phyloP scores from a whole-genome alignment of 345 rosid genomes.

The Conringia planisiliqua region DNA sequence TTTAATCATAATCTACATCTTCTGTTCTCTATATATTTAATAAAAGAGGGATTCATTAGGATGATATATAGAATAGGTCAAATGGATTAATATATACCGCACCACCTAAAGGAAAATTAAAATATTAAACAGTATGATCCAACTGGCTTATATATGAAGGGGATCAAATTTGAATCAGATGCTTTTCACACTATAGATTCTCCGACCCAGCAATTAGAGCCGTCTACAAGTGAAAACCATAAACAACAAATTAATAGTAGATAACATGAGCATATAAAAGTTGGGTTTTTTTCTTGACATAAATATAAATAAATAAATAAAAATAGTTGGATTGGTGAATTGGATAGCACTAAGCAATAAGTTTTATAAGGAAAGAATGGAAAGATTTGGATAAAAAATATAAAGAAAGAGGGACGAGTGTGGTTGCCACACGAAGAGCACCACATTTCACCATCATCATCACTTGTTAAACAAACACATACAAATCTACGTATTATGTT shows the following conservation, averaged over 20 bases:
- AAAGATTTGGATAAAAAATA: conserved; percentile 20
- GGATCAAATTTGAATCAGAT: conserved; percentile 29
- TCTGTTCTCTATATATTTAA: not conserved
- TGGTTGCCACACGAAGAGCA: conserved; percentile 38
- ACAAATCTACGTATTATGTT: conserved; percentile 16
- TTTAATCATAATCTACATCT: not conserved
- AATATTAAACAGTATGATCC: conserved; percentile 28
- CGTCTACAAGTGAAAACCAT: conserved; percentile 22
- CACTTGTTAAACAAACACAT: conserved; percentile 6
- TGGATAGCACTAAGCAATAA: conserved; percentile 23
- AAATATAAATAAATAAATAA: not conserved
- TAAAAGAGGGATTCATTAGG: not conserved
- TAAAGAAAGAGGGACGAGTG: conserved; percentile 31
- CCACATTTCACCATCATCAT: conserved; percentile 26
- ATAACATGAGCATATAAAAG: conserved; percentile 14
- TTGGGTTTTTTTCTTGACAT: not conserved
- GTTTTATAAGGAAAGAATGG: not conserved
- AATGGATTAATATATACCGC: conserved; percentile 12
- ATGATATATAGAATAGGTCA: not conserved
- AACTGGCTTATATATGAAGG: conserved; percentile 18
- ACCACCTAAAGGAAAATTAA: conserved; percentile 10
- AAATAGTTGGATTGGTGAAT: conserved; percentile 29
- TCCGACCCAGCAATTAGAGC: conserved; percentile 16
- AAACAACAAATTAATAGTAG: conserved; percentile 12
- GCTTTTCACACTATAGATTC: conserved; percentile 32